Evolutionary conservation across 2,329 filamentous ascomycete genomes (phyloP).

Genomic region (Calonectria montana): DNA sequence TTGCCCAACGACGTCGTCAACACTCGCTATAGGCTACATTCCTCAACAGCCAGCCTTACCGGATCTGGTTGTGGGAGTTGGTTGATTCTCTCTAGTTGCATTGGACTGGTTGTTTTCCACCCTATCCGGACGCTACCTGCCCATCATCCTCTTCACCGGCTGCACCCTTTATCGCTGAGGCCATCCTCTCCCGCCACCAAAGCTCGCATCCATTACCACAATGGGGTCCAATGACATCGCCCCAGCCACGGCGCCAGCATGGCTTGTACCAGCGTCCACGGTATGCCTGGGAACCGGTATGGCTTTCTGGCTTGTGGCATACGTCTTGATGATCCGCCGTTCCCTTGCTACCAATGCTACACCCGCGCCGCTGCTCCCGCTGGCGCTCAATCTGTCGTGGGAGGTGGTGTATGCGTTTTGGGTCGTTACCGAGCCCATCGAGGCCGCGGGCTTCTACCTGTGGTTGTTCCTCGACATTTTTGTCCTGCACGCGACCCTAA

Average conservation of each 20-base stretch:
- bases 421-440: conserved; percentile 57
- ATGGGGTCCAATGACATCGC: conserved; percentile 56
- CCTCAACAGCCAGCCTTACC: not conserved
- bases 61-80: not conserved
- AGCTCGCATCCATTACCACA: conserved; percentile 1
- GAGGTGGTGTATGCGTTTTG: conserved; percentile 61
- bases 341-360: conserved; percentile 60
- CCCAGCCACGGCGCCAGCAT: conserved; percentile 48
- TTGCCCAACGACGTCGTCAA: not conserved
- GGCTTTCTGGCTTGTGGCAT: conserved; percentile 55
- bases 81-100: conserved; percentile 1
- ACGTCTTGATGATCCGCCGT: conserved; percentile 60
- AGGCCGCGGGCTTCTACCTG: conserved; percentile 56
- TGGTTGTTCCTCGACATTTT: conserved; percentile 63
- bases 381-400: conserved; percentile 64
- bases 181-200: not conserved
- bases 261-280: conserved; percentile 52
- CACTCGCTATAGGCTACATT: not conserved
- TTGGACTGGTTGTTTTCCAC: not conserved
- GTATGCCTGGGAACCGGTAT: conserved; percentile 51
- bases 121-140: not conserved
- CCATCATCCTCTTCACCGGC: not conserved
- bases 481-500: conserved; percentile 59
- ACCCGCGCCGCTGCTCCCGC: conserved; percentile 60
- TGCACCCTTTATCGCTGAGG: conserved; percentile 3